These are phyloP conservation scores for Phytophthora hybrid DNA, from an alignment of 352 stramenopile species.

Conservation along the genomic window DNA sequence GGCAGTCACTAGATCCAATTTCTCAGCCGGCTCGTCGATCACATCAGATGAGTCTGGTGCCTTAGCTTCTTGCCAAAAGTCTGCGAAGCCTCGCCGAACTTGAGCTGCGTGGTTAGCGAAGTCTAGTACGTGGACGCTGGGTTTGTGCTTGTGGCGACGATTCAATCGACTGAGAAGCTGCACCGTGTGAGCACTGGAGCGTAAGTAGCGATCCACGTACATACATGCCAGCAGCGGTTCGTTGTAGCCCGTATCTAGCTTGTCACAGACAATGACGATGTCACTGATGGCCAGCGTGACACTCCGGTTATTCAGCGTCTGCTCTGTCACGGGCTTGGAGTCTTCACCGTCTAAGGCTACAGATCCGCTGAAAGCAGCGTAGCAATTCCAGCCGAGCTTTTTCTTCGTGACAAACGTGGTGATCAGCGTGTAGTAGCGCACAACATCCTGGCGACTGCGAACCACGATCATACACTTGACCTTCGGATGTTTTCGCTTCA, in stretches of 20 bases:
- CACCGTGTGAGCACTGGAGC: conserved; percentile 71
- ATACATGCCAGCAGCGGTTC: conserved; percentile 76
- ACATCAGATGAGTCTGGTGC: conserved; percentile 21
- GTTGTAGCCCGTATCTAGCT: conserved; percentile 89
- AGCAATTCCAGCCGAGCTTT: conserved; percentile 68
- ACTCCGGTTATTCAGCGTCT: conserved; percentile 68
- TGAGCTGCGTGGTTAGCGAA: conserved; percentile 81
- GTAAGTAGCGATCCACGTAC: conserved; percentile 86
- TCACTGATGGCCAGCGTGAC: conserved; percentile 66
- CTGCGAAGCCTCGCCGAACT: conserved; percentile 61
- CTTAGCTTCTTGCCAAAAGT: conserved; percentile 59
- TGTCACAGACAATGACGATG: conserved; percentile 87
- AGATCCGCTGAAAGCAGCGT: conserved; percentile 74
- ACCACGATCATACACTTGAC: conserved; percentile 84
- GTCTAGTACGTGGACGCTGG: conserved; percentile 61
- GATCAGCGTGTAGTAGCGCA: conserved; percentile 78
- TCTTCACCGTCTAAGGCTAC: conserved; percentile 35
- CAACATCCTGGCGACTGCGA: conserved; percentile 78
- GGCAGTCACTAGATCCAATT: conserved; percentile 46
- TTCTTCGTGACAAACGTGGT: conserved; percentile 64
- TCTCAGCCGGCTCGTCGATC: conserved; percentile 42
- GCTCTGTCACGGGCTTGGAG: conserved; percentile 55
- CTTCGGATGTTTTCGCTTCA: conserved; percentile 28
- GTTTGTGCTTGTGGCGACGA: conserved; percentile 67
- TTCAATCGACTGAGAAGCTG: conserved; percentile 88